phyloP scores from a whole-genome alignment of 73 alveolate genomes.

The Stentor roeselii region DNA sequence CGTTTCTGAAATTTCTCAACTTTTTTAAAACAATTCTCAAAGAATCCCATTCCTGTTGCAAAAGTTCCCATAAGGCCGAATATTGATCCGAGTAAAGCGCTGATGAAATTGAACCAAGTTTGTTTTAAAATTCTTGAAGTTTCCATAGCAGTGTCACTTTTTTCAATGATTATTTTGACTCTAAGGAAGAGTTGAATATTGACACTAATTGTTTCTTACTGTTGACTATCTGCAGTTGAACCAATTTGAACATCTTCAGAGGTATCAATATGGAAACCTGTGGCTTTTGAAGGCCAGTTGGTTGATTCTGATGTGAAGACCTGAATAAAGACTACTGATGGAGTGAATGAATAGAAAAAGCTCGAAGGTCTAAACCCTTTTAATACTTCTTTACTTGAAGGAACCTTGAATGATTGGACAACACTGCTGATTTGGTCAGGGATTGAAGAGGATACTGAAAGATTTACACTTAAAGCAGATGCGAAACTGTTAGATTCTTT shows the following conservation, averaged over 20 bases:
- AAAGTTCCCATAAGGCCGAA: slow-evolving; percentile 26
- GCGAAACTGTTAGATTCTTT: neutral
- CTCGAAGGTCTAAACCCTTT: slow-evolving; percentile 8
- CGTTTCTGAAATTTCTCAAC: too few relatives aligned
- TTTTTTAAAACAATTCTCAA: neutral
- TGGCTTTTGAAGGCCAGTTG: neutral
- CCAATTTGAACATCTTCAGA: neutral
- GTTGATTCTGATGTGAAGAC: neutral
- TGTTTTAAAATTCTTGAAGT: neutral
- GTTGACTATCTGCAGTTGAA: neutral
- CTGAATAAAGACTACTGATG: slow-evolving; percentile 2
- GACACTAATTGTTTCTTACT: neutral
- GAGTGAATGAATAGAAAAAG: neutral
- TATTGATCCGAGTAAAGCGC: slow-evolving; percentile 25
- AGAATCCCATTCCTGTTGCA: slow-evolving; percentile 10
- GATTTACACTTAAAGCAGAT: neutral
- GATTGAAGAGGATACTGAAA: slow-evolving; percentile 18
- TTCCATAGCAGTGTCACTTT: neutral
- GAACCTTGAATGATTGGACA: neutral
- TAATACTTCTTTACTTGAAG: neutral
- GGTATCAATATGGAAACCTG: slow-evolving; percentile 10
- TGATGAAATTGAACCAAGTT: neutral
- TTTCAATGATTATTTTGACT: neutral
- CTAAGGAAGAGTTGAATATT: neutral
- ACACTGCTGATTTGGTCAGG: neutral